These are phyloP conservation scores for Gillenia trifoliata DNA, from an alignment of 306 rosid species.

Conservation along the genomic window DNA sequence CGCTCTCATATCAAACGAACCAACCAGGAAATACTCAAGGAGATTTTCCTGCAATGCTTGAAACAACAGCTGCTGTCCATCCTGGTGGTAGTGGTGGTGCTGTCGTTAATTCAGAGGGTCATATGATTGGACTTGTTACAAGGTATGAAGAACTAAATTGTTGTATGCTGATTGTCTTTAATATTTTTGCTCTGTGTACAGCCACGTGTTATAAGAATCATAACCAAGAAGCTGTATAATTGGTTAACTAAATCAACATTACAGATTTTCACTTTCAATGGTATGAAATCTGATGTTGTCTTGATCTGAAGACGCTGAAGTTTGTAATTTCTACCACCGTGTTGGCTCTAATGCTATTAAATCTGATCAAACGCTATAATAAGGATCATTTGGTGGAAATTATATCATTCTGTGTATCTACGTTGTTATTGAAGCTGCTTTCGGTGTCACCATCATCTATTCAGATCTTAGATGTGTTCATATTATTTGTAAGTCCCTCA, in stretches of 20 bases:
- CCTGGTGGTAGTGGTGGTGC: constrained; percentile 99
- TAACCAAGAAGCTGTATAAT: neutral
- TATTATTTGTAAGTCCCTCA: neutral
- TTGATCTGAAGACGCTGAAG: neutral
- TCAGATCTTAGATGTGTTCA: neutral
- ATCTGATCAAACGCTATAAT: constrained; percentile 4
- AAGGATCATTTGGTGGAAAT: neutral
- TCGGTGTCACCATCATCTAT: neutral
- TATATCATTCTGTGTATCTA: neutral
- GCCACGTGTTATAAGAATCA: neutral
- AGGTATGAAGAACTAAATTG: constrained; percentile 44
- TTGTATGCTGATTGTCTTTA: neutral
- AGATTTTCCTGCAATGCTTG: constrained; percentile 72
- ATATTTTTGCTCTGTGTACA: neutral
- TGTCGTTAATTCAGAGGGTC: constrained; percentile 76
- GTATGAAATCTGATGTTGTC: neutral
- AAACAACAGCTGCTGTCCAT: constrained; percentile 94
- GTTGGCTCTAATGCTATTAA: neutral
- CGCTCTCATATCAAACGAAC: constrained; percentile 42
- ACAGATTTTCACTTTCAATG: constrained; percentile 4
- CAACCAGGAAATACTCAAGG: constrained; percentile 32
- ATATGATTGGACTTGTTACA: constrained; percentile 90
- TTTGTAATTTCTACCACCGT: neutral
- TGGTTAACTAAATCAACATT: constrained; percentile 2
- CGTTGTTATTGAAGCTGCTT: neutral